A percentile compares a stretch with the other conserved stretches of the same genome.
Conservation (phyloP, 176 grass and related monocot genomes). For the Zoysia pacifica region DNA sequence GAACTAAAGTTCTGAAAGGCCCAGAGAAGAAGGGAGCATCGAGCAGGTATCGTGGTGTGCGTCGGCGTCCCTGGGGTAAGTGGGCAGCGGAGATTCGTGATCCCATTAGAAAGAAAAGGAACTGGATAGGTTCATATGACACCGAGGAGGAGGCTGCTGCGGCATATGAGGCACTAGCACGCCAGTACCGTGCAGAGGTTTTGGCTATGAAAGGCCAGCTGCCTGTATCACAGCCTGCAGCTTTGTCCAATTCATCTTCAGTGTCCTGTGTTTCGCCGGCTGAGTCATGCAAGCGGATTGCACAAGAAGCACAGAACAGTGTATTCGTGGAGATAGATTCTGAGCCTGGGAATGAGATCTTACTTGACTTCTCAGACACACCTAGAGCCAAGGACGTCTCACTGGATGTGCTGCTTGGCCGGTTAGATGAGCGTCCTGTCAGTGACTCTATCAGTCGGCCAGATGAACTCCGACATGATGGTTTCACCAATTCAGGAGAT, state of each 20-base stretch:
- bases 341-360: slow-evolving; percentile 18
- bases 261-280: slow-evolving; percentile 44
- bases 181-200: slow-evolving; percentile 5
- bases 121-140: slow-evolving; percentile 53
- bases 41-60: slow-evolving; percentile 54
- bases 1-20: slow-evolving; percentile 14
- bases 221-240: slow-evolving; percentile 2
- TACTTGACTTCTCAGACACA: slow-evolving; percentile 17
- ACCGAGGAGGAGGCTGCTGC: slow-evolving; percentile 49
- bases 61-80: slow-evolving; percentile 41
- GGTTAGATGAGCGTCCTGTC: slow-evolving; percentile 31
- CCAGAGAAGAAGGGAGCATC: slow-evolving; percentile 44
- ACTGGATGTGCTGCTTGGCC: slow-evolving; percentile 16
- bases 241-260: slow-evolving; percentile 37
- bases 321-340: background rate
- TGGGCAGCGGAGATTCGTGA: slow-evolving; percentile 67
- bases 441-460: slow-evolving; percentile 13
- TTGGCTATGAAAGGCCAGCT: slow-evolving; percentile 31
- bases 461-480: background rate
- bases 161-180: slow-evolving; percentile 28
- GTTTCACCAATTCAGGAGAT: slow-evolving; percentile 1
- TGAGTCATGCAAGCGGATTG: slow-evolving; percentile 8
- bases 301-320: slow-evolving; percentile 5
- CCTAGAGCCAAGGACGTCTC: slow-evolving; percentile 17
- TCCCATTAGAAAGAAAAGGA: slow-evolving; percentile 41